These are phyloP conservation scores for Candida sanyaensis DNA, from an alignment of 1,139 yeast species.

Conservation along the genomic window DNA sequence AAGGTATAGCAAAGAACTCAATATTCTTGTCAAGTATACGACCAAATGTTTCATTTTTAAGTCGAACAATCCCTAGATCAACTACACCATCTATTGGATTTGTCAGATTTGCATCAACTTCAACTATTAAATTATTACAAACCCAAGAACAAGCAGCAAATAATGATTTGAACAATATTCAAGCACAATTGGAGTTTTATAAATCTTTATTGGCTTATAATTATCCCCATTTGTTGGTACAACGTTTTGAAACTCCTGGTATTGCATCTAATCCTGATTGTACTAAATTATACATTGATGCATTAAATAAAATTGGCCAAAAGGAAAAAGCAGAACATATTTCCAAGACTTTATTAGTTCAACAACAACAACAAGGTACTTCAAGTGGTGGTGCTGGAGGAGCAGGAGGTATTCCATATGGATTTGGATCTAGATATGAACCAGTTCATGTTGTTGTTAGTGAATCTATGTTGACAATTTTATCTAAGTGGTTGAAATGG, in stretches of 20 bases:
- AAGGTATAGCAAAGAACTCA: constrained; percentile 1
- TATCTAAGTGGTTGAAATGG: constrained; percentile 91
- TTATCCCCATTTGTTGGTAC: constrained; percentile 91
- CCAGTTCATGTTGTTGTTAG: constrained; percentile 92
- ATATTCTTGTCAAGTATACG: background rate
- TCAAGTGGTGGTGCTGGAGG: constrained; percentile 17
- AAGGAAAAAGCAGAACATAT: constrained; percentile 72
- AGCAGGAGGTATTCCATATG: constrained; percentile 32
- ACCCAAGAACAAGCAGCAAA: constrained; percentile 84
- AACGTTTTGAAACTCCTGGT: constrained; percentile 89
- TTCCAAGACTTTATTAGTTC: constrained; percentile 28
- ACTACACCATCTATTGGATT: background rate
- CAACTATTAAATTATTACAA: constrained; percentile 49
- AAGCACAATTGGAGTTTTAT: constrained; percentile 80
- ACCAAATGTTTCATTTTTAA: background rate
- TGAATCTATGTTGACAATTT: constrained; percentile 73
- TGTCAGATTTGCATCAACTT: constrained; percentile 13
- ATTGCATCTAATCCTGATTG: constrained; percentile 81
- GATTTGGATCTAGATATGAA: constrained; percentile 55
- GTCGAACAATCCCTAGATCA: background rate
- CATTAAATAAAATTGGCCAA: constrained; percentile 76
- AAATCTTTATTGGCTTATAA: constrained; percentile 67
- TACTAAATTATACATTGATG: constrained; percentile 74
- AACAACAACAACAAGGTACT: constrained; percentile 16
- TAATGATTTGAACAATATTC: constrained; percentile 63